These are phyloP conservation scores for Aspergillus sp. DNA, from an alignment of 2,329 filamentous ascomycete species.

Conservation along the genomic window DNA sequence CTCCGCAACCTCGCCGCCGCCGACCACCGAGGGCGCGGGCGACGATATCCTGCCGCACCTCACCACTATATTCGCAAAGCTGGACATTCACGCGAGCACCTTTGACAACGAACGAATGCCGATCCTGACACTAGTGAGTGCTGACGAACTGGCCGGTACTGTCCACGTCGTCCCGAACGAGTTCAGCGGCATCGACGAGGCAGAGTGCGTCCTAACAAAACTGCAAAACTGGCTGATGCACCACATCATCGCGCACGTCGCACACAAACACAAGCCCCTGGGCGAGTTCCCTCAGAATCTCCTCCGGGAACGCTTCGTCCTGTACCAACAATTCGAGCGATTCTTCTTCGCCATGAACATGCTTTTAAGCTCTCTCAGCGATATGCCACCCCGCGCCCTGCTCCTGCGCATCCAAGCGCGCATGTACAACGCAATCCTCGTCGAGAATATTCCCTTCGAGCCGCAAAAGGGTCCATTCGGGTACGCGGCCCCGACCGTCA, in stretches of 20 bases:
- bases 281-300: constrained; percentile 6
- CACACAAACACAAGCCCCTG: constrained; percentile 3
- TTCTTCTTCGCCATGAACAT: background rate
- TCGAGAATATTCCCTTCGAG: constrained; percentile 11
- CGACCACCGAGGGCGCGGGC: background rate
- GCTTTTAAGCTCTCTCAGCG: background rate
- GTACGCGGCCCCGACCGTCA: background rate
- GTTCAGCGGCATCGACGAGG: constrained; percentile 7
- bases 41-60: constrained; percentile 19
- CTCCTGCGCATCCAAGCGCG: constrained; percentile 16
- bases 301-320: constrained; percentile 8
- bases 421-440: constrained; percentile 15
- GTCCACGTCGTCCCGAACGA: background rate
- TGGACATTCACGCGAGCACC: constrained; percentile 25
- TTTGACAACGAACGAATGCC: constrained; percentile 16
- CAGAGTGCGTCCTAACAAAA: constrained; percentile 18
- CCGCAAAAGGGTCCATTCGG: background rate
- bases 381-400: background rate
- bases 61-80: constrained; percentile 12
- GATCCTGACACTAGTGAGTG: constrained; percentile 11
- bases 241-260: constrained; percentile 16
- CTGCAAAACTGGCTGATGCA: constrained; percentile 25
- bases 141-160: background rate
- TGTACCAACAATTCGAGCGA: constrained; percentile 10
- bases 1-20: background rate